Base-by-base conservation (phyloP, 2,329 filamentous ascomycete genomes). In the Westerdykella ornata region DNA sequence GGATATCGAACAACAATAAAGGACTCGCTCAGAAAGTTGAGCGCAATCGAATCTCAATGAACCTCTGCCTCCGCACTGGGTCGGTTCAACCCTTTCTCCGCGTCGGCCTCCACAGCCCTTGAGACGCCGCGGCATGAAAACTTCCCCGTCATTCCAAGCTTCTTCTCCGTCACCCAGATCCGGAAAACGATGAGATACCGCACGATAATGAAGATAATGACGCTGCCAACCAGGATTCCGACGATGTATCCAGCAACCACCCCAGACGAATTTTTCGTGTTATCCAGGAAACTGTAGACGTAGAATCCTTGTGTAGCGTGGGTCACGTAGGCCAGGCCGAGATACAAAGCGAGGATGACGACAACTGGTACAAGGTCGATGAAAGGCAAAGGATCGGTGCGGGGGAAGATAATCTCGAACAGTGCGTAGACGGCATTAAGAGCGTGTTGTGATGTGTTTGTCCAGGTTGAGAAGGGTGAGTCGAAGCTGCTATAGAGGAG, bases 261-360 rank as follows among this genome's bases (percentile, higher is more conserved):
- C 0, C 72, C 75, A 19, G 72, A 60, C 13, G 74, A 72, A 37
- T 75, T 49, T 16, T 45, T 65, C 14, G 62, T 57, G 5, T 67
- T 59, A 60, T 94, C 74, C n/a, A 94, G 75, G 67, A 94, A 94
- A 43, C 56, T 62, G 68, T 94, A 94, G 0, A 84, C 75, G 63
- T 89, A 94, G 60, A 83, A 86, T 2, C 77, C 77, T 62, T 88
- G 72, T 0, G 80, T 81, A 4, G 77, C 78, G 46, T 77, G 66
- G 1, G 84, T 89, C 16, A 92, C 53, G 63, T 86, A 94, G 1
- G 85, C 86, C 13, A 94, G 68, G 0, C 70, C 77, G 9, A 89
- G 73, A 61, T 94, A 94, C 3, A 82, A 67, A 0, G 77, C 78
- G 32, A 94, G 73, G 5, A 92, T 63, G n/a, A 87, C 42, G 48